Conservation (phyloP, 331 rosid species). For the Telfairia occidentalis region DNA sequence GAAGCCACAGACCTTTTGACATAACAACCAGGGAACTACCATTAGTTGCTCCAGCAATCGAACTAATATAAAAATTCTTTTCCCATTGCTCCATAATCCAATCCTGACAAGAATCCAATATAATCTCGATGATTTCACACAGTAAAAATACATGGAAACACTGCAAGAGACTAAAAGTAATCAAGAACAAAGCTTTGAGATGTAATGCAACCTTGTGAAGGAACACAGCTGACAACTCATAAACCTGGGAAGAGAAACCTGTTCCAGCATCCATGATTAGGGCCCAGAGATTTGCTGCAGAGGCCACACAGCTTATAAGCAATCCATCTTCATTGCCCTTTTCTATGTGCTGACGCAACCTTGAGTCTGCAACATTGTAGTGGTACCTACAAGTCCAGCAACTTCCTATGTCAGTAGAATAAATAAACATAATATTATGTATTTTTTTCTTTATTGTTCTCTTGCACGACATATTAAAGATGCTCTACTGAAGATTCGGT, state of each 20-base stretch:
- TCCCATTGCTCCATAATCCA: slow-evolving; percentile 99
- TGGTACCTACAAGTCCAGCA: slow-evolving; percentile 54
- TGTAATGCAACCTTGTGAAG: slow-evolving; percentile 56
- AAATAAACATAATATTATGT: not conserved
- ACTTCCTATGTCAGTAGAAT: not conserved
- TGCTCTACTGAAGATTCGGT: not conserved
- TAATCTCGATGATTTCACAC: slow-evolving; percentile 6
- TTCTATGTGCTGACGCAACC: slow-evolving; percentile 82
- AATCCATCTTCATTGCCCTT: slow-evolving; percentile 93
- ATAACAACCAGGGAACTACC: slow-evolving; percentile 95
- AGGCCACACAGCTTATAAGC: slow-evolving; percentile 77
- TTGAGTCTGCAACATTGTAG: slow-evolving; percentile 79
- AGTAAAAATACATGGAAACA: not conserved
- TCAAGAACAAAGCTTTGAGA: slow-evolving; percentile 14
- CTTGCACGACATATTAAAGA: not conserved
- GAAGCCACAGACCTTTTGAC: slow-evolving; percentile 70
- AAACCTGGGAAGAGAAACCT: slow-evolving; percentile 75
- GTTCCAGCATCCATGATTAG: slow-evolving; percentile 94
- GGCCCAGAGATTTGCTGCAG: slow-evolving; percentile 74
- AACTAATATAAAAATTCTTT: slow-evolving; percentile 81
- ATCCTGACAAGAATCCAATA: slow-evolving; percentile 47
- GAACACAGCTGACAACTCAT: slow-evolving; percentile 71
- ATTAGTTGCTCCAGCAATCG: slow-evolving; percentile 78
- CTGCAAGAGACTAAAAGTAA: slow-evolving; percentile 8
- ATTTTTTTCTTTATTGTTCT: not conserved